These are phyloP conservation scores for Theobroma cacao DNA, from an alignment of 345 rosid species.

Conservation along the genomic window DNA sequence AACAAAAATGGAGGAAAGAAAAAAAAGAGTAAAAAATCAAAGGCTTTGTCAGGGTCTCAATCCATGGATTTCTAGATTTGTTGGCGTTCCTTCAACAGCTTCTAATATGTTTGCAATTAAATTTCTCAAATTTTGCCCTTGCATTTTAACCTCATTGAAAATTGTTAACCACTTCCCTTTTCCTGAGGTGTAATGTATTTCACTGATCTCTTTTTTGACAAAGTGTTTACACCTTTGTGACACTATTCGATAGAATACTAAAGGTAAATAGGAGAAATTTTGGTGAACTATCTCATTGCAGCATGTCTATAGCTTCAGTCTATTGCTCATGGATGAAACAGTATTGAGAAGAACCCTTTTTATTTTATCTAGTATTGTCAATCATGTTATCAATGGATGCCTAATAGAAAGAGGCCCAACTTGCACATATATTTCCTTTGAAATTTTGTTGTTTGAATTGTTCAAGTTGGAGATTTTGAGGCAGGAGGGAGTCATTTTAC, in stretches of 20 bases:
- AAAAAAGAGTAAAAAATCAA: slow-evolving; percentile 37
- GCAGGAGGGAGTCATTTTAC: neutral
- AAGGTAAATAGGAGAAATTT: neutral
- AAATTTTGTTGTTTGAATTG: neutral
- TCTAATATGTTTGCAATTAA: neutral
- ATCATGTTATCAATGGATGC: neutral
- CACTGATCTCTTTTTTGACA: neutral
- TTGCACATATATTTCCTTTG: neutral
- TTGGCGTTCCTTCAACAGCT: neutral
- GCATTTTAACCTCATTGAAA: neutral
- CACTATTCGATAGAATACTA: neutral
- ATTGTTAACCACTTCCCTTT: neutral
- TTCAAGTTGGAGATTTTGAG: neutral
- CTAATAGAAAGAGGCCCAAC: neutral
- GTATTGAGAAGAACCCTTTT: too few species aligned
- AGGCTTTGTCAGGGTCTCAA: slow-evolving; percentile 18
- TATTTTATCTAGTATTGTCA: neutral
- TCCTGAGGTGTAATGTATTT: neutral
- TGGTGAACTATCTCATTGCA: neutral
- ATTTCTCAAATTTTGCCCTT: neutral
- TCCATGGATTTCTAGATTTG: slow-evolving; percentile 42
- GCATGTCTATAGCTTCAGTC: neutral
- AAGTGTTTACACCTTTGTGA: neutral
- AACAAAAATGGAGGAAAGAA: slow-evolving; percentile 53
- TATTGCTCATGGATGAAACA: neutral